Evolutionary conservation across 805 yeast species (phyloP), one percentile per base, ranked within the genome.

Genomic region (Wickerhamomyces queroliae): DNA sequence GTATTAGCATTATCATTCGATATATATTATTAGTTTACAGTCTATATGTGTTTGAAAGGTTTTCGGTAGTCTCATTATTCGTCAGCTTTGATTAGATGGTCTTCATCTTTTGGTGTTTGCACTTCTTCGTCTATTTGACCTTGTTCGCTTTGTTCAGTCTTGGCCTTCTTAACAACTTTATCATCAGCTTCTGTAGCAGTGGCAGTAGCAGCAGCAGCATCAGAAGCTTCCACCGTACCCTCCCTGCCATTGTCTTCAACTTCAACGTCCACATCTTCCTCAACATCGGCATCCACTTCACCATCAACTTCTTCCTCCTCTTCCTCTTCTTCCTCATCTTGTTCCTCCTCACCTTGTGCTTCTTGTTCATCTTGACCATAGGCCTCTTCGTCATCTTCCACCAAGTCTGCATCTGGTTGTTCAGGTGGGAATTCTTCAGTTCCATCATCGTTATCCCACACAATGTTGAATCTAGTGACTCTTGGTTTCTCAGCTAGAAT

Each of bases 401-500:
- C 80, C 20, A 74, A 73, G 34, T 72, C 80, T 2, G 71, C 81
- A 31, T 76, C 86, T 7, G 72, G 77, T 50, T 82, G 87, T 47
- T 83, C 88, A 3, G 93, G 93, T 11, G 91, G 95, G 50, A 75
- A 83, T 38, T 80, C 79, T 38, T 84, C 88, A 5, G 69, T 69
- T 42, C 66, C 75, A 25, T 68, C 76, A 39, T 79, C 88, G 44
- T 83, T 85, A 58, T 88, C 96, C 99, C 99, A 93, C 3, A 89
- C 95, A 40, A 93, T 93, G 60, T 93, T 93, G 64, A 93, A 93
- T 47, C 97, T 71, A 7, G 99, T 93, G 30, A 93, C 99, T 50
- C 98, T 73, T 32, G 99, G 99, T 66, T 93, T 93, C 59, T 93
- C 98, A 4, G 98, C 98, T 42, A 93, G 69, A 27, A 93, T 85